Evolutionary conservation across 805 yeast genomes (phyloP).

Genomic region (Wickerhamomyces ciferrii): DNA sequence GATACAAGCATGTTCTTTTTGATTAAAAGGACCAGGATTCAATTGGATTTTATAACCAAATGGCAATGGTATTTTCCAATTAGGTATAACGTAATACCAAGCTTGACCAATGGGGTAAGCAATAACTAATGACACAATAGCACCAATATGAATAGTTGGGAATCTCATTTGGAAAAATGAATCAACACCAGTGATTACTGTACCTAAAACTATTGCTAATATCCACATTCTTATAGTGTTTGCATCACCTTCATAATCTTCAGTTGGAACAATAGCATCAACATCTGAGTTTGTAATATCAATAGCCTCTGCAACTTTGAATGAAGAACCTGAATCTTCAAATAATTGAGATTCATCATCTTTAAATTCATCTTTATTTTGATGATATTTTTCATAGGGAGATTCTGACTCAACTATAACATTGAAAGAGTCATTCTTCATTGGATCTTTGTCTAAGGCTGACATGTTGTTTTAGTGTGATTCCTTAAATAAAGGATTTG

Average conservation of each 20-base stretch:
- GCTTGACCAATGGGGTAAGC: constrained; percentile 46
- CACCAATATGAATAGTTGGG: constrained; percentile 35
- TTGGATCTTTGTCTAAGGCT: no score
- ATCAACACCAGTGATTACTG: constrained; percentile 46
- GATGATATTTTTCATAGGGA: no score
- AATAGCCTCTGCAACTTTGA: background rate
- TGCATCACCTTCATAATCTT: background rate
- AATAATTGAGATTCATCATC: no score
- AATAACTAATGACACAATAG: constrained; percentile 43
- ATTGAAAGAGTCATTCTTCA: no score
- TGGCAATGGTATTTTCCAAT: constrained; percentile 22
- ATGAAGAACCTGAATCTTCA: no score
- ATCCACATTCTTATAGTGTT: constrained; percentile 31
- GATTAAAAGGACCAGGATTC: constrained; percentile 58
- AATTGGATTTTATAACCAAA: constrained; percentile 25
- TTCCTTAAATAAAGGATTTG: no score
- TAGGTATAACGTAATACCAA: constrained; percentile 25
- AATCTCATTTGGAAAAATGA: constrained; percentile 47
- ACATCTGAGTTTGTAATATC: background rate
- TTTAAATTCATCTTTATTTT: background rate
- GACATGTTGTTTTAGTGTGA: no score
- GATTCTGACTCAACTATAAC: no score
- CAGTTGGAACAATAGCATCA: background rate
- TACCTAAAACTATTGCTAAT: constrained; percentile 35
- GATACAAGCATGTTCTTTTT: constrained; percentile 58